A percentile compares a stretch with the other conserved stretches of the same genome.
These are phyloP conservation scores for Mucor mucedo DNA, from an alignment of 371 early-diverging fungal genomes.

Conservation along the genomic window DNA sequence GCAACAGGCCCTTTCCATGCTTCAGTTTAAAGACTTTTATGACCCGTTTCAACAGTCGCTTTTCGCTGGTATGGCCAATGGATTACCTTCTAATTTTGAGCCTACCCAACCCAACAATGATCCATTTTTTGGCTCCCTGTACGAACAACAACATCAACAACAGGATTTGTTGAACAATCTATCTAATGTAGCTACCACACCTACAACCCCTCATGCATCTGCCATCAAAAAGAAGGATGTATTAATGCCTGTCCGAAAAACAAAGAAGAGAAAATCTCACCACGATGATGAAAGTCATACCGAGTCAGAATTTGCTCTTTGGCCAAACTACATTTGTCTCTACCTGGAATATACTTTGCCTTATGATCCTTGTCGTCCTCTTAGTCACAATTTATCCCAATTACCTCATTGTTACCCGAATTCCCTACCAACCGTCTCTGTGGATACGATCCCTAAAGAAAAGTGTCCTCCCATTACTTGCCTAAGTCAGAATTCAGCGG, in stretches of 20 bases:
- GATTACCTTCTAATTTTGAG: neutral
- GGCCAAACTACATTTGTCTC: conserved; percentile 57
- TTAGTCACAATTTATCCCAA: conserved; percentile 45
- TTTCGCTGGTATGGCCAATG: neutral
- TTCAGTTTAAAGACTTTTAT: conserved; percentile 32
- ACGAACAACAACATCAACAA: neutral
- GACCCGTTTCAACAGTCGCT: conserved; percentile 34
- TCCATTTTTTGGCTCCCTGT: conserved; percentile 19
- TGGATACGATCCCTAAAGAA: conserved; percentile 26
- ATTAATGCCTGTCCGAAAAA: neutral
- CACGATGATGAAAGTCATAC: neutral
- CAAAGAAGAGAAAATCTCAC: conserved; percentile 6
- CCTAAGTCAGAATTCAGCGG: neutral
- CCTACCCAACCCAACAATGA: neutral
- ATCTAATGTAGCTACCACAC: neutral
- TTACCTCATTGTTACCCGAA: conserved; percentile 48
- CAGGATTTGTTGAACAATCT: neutral
- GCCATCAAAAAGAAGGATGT: neutral
- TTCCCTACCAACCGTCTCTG: conserved; percentile 21
- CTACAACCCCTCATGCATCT: neutral
- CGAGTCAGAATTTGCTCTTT: conserved; percentile 18
- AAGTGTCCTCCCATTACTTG: conserved; percentile 42
- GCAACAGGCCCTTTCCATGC: conserved; percentile 28
- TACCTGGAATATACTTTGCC: conserved; percentile 49
- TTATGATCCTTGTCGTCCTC: conserved; percentile 42